These are phyloP conservation scores for Russula foetens DNA, from an alignment of 768 basidiomycete genomes.

Conservation along the genomic window DNA sequence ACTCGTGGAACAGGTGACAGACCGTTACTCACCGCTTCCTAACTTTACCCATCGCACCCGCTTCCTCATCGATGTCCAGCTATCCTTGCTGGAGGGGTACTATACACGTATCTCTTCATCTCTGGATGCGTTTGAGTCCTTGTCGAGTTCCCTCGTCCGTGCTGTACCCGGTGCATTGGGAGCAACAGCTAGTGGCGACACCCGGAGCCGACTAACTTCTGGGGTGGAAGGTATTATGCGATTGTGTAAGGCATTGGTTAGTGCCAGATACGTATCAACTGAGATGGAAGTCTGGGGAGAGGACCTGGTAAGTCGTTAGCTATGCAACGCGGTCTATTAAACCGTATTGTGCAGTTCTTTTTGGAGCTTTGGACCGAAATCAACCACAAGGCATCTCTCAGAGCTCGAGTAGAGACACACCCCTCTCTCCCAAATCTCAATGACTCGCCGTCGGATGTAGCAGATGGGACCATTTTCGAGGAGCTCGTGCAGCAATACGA, in stretches of 20 bases:
- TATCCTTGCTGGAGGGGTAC: slow-evolving; percentile 77
- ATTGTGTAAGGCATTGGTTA: slow-evolving; percentile 79
- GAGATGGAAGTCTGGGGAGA: slow-evolving; percentile 83
- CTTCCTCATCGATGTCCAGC: slow-evolving; percentile 79
- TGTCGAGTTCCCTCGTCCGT: slow-evolving; percentile 81
- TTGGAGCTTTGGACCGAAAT: slow-evolving; percentile 85
- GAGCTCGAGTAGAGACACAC: slow-evolving; percentile 42
- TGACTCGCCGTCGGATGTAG: slow-evolving; percentile 28
- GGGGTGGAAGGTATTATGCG: slow-evolving; percentile 81
- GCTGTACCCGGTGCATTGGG: slow-evolving; percentile 88
- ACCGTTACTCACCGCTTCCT: slow-evolving; percentile 88
- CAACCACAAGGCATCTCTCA: slow-evolving; percentile 48
- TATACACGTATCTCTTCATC: slow-evolving; percentile 71
- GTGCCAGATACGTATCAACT: slow-evolving; percentile 61
- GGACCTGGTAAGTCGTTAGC: slow-evolving; percentile 57
- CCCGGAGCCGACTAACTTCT: slow-evolving; percentile 51
- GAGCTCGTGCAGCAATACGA: slow-evolving; percentile 60
- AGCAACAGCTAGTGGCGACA: slow-evolving; percentile 34
- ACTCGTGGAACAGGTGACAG: slow-evolving; percentile 87
- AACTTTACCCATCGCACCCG: slow-evolving; percentile 65
- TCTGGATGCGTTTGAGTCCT: slow-evolving; percentile 88
- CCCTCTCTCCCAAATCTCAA: slow-evolving; percentile 43
- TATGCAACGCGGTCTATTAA: neutral
- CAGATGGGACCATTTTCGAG: slow-evolving; percentile 71
- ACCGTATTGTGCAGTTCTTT: slow-evolving; percentile 58